phyloP scores from a whole-genome alignment of 129 eudicot genomes.

The Smallanthus sonchifolius region DNA sequence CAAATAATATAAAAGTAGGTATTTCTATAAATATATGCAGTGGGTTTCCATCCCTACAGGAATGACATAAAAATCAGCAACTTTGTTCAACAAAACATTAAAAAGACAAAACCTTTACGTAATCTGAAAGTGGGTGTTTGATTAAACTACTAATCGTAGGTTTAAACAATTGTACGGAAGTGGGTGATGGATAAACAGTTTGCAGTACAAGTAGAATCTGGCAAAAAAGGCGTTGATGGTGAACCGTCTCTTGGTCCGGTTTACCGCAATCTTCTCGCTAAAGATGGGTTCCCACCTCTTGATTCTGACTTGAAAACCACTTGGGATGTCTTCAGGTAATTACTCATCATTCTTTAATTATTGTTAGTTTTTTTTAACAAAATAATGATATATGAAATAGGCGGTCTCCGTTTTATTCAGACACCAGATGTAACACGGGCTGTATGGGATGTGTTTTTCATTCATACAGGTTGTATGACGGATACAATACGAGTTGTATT shows the following conservation, averaged over 20 bases:
- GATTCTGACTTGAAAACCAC: slow-evolving; percentile 48
- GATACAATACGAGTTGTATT: too few species aligned
- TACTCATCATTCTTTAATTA: neutral
- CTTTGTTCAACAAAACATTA: slow-evolving; percentile 3
- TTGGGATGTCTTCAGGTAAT: slow-evolving; percentile 89
- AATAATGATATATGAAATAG: neutral
- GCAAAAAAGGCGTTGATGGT: slow-evolving; percentile 67
- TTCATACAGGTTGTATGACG: too few species aligned
- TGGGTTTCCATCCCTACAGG: neutral
- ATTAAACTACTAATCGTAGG: slow-evolving; percentile 7
- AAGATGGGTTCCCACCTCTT: slow-evolving; percentile 70
- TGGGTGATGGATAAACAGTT: slow-evolving; percentile 42
- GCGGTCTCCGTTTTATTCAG: too few species aligned
- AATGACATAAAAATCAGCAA: neutral
- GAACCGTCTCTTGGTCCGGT: slow-evolving; percentile 80
- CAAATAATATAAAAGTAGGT: too few species aligned
- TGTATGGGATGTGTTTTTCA: too few species aligned
- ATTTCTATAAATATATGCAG: neutral
- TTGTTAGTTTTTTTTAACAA: neutral
- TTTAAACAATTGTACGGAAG: neutral
- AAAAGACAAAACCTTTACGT: neutral
- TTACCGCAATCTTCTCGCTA: slow-evolving; percentile 57
- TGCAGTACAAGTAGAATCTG: slow-evolving; percentile 70
- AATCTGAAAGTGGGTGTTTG: neutral
- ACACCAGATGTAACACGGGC: too few species aligned